phyloP scores from a whole-genome alignment of 768 basidiomycete genomes.

The Plicaturopsis crispa region DNA sequence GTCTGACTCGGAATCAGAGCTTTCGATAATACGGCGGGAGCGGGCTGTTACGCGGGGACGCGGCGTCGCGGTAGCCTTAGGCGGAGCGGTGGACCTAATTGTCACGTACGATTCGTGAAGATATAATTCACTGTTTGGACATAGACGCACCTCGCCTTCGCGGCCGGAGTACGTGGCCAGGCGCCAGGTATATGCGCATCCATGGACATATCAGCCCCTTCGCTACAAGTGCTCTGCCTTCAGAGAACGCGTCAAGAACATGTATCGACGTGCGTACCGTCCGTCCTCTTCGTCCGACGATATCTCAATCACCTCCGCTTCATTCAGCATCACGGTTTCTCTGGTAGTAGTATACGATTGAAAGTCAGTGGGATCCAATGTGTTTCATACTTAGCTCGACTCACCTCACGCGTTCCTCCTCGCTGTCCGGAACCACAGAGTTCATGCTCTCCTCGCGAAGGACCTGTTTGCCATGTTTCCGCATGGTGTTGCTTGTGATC shows the following conservation, averaged over 20 bases:
- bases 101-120: neutral
- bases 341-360: slow-evolving; percentile 1
- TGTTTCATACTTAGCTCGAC: slow-evolving; percentile 9
- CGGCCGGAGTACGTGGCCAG: slow-evolving; percentile 1
- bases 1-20: slow-evolving; percentile 16
- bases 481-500: no score
- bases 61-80: neutral
- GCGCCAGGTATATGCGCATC: neutral
- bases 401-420: slow-evolving; percentile 35
- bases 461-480: no score
- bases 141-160: slow-evolving; percentile 5
- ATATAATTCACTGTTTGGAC: slow-evolving; percentile 1
- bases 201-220: slow-evolving; percentile 2
- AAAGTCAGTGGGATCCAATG: slow-evolving; percentile 2
- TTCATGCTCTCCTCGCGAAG: no score
- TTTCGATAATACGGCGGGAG: slow-evolving; percentile 25
- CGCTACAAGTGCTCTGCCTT: no score
- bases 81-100: neutral
- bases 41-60: slow-evolving; percentile 4
- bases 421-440: slow-evolving; percentile 41
- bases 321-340: slow-evolving; percentile 1
- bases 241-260: no score
- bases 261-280: no score
- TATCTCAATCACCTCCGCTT: slow-evolving; percentile 42
- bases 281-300: slow-evolving; percentile 40